phyloP scores from a whole-genome alignment of 768 basidiomycete genomes.

The Suillus spraguei region DNA sequence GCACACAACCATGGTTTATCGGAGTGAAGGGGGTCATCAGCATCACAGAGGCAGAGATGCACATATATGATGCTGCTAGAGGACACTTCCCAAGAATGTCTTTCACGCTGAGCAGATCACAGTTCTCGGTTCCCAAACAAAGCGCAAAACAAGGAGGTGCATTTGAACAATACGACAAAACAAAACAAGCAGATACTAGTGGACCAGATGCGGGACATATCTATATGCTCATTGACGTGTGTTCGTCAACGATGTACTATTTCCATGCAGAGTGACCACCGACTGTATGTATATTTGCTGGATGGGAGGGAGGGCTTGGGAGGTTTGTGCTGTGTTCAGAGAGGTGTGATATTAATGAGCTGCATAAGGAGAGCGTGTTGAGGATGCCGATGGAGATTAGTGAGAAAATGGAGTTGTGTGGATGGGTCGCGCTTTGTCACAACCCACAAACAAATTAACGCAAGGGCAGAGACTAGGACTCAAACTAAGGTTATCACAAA shows the following conservation, averaged over 20 bases:
- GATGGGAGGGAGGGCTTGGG: conserved; percentile 23
- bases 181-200: conserved; percentile 5
- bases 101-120: conserved; percentile 12
- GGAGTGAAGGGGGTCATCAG: conserved; percentile 22
- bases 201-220: conserved; percentile 6
- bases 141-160: conserved; percentile 14
- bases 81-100: conserved; percentile 9
- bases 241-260: conserved; percentile 17
- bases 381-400: too few species aligned
- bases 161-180: background rate
- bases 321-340: conserved; percentile 26
- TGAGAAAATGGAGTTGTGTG: too few species aligned
- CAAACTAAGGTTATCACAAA: too few species aligned
- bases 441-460: too few species aligned
- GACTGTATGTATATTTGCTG: conserved; percentile 17
- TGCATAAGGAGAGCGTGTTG: conserved; percentile 25
- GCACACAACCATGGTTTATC: conserved; percentile 21
- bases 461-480: too few species aligned
- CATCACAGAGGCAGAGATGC: conserved; percentile 8
- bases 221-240: conserved; percentile 22
- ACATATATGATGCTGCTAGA: conserved; percentile 17
- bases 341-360: conserved; percentile 15
- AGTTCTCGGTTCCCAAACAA: conserved; percentile 9
- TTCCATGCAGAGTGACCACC: background rate
- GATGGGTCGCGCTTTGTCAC: too few species aligned